A percentile compares a stretch with the other conserved stretches of the same genome.
Evolutionary conservation across 2,329 filamentous ascomycete species (phyloP).

Genomic region (Arthrinium phaeospermum): DNA sequence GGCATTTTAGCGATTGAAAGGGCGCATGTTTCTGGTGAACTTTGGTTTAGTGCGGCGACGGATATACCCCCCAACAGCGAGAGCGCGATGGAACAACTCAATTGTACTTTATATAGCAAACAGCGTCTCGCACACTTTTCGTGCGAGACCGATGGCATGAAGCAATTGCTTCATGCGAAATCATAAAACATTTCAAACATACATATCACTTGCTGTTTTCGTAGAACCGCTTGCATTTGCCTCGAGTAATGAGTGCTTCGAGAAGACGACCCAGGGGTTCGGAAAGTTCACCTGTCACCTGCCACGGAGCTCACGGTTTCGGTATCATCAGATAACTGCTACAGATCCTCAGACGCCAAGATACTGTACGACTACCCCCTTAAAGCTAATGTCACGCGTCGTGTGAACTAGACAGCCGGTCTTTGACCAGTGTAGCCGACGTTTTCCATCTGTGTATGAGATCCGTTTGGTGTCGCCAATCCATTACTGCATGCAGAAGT

Average conservation of each 20-base stretch:
- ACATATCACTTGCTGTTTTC: background rate
- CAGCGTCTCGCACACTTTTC: background rate
- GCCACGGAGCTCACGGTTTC: background rate
- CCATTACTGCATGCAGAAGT: background rate
- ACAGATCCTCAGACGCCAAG: background rate
- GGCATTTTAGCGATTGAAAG: conserved; percentile 20
- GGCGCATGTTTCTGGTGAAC: conserved; percentile 55
- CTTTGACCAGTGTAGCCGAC: background rate
- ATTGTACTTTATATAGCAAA: background rate
- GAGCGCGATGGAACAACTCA: background rate
- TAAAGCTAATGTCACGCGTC: background rate
- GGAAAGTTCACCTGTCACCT: background rate
- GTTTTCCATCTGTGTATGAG: background rate
- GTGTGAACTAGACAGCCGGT: background rate
- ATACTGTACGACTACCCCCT: background rate
- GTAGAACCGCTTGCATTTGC: background rate
- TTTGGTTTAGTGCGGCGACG: conserved; percentile 29
- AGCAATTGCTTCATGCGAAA: conserved; percentile 2
- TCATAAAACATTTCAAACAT: background rate
- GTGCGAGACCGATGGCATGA: background rate
- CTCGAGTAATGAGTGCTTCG: background rate
- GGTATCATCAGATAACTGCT: background rate
- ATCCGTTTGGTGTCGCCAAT: background rate
- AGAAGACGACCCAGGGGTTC: background rate
- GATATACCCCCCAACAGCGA: conserved; percentile 41